A percentile compares a stretch with the other conserved stretches of the same genome.
Conservation (phyloP, 2,329 filamentous ascomycete species). For the Aspergillus amoenus region DNA sequence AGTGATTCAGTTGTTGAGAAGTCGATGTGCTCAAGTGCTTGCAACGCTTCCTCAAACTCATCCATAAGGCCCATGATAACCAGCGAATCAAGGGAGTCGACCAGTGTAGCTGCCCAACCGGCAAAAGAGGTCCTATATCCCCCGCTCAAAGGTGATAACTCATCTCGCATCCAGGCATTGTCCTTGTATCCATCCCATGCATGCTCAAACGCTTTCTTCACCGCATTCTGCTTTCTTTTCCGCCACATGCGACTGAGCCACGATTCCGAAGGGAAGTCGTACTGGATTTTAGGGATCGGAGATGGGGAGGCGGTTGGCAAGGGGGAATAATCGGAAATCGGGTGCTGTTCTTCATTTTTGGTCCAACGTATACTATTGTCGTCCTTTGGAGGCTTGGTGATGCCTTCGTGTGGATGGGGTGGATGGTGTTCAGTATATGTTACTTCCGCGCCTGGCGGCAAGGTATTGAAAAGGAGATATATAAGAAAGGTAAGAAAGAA, state of each 20-base stretch:
- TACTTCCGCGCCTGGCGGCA: constrained; percentile 22
- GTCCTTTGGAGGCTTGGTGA: constrained; percentile 9
- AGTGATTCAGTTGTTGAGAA: constrained; percentile 69
- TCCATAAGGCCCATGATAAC: constrained; percentile 79
- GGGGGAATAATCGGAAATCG: constrained; percentile 66
- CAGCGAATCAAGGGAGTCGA: constrained; percentile 78
- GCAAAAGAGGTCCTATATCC: constrained; percentile 78
- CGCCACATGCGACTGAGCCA: constrained; percentile 60
- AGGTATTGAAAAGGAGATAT: constrained; percentile 24
- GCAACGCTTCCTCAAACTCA: constrained; percentile 76
- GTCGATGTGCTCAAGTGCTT: constrained; percentile 70
- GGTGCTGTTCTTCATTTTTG: constrained; percentile 72
- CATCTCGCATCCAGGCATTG: constrained; percentile 82
- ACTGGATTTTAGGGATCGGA: constrained; percentile 74
- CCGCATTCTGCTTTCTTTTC: constrained; percentile 61
- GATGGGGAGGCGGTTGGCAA: constrained; percentile 71
- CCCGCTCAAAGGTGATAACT: constrained; percentile 72
- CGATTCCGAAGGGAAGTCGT: constrained; percentile 66
- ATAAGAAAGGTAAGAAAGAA: constrained; percentile 26
- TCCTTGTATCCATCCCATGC: constrained; percentile 82
- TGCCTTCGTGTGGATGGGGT: constrained; percentile 12
- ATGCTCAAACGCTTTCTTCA: constrained; percentile 73
- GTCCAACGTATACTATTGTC: constrained; percentile 61
- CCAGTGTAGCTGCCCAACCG: constrained; percentile 83
- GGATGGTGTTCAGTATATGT: constrained; percentile 16